Base-by-base conservation (phyloP, 192 early-diverging fungal species). In the Pecoramyces ruminantium region DNA sequence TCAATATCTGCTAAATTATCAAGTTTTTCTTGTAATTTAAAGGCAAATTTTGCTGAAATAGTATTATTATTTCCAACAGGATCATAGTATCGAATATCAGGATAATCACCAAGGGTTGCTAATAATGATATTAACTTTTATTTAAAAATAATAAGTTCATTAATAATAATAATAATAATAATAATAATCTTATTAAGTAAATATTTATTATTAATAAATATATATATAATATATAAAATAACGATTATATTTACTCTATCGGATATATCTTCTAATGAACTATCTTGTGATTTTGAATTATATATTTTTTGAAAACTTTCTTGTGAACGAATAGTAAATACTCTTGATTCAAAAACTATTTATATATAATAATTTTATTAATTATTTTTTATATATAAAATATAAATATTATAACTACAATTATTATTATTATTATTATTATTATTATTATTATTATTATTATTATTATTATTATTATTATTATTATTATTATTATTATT, bases 11-110 rank as follows among this genome's bases (percentile, higher is more conserved):
- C 88, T 78, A 94, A 90, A 2, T 91, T 86, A 82, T 98, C 98
- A 77, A 99, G 89, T 82, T 98, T 94, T 4, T 83, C 83, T 81
- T 98, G 51, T 67, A 67, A 11, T 38, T 95, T 81, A 82, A 90
- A 88, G 6, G 97, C 97, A 42, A 98, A 86, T 79, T 92, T 91
- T 80, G 89, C 90, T 28, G 96, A 88, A 81, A 94, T 88, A 1
- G 87, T 86, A 39, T 88, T 83, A 13, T 92, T 92, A 28, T 92
- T 88, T 81, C 91, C 82, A 77, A 92, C 88, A 30, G 95, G 93
- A 77, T 91, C 89, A 86, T 94, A 92, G 81, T 96, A 98, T 38
- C 98, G 90, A 81, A 99, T 95, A 40, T 95, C 90, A 2, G 98
- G 98, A 81, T 92, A 94, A 80, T 97, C 96, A 34, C 95, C 96